Evolutionary conservation across 257 asterid species (phyloP), one percentile per base, ranked within the genome.

Genomic region (Solanum bulbocastanum): DNA sequence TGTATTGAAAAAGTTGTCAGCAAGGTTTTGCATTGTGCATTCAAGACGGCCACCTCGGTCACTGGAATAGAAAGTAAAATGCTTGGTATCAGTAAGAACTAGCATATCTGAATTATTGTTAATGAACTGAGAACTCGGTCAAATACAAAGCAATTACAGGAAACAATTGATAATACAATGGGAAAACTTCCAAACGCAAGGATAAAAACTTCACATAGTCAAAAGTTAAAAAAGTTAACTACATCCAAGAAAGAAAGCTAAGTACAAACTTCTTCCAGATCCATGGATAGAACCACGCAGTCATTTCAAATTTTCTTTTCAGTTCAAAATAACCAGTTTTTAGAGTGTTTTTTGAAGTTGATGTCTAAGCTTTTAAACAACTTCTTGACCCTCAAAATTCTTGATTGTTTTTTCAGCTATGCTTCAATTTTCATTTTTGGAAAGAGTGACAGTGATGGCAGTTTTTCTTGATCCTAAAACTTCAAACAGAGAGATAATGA

Each of bases 11-110:
- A 97, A 97, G 87, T 89, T 96, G 88, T 97, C 99, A 44, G 98
- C 98, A 87, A 97, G 95, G 88, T 97, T 96, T 92, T 97, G 99
- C 99, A 97, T 97, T 89, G 99, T 97, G 88, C 98, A 96, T 87
- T 97, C 99, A 93, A 95, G 89, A 88, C 99, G 99, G 83, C 99
- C 99, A 89, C 99, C 99, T 89, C 92, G 89, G 87, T 94, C 95
- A 91, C 99, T 97, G 85, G 72, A 83, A 82, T 25, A 82, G 69
- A 82, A 82, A 49, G 85, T 86, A 58, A 89, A 89, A 85, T 86
- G 39, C 66, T 44, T 58, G 86, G 32, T 73, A 82, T 46, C 42
- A 85, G 74, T 83, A 87, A 76, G 56, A 83, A 88, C 39, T 36
- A 40, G 14, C 60, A 40, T 76, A 40, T 12, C 83, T 23, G 60